Percentiles rank a stretch among this genome's conserved stretches.
phyloP scores from a whole-genome alignment of 2,329 filamentous ascomycete species.

The Pseudocercospora cruenta region DNA sequence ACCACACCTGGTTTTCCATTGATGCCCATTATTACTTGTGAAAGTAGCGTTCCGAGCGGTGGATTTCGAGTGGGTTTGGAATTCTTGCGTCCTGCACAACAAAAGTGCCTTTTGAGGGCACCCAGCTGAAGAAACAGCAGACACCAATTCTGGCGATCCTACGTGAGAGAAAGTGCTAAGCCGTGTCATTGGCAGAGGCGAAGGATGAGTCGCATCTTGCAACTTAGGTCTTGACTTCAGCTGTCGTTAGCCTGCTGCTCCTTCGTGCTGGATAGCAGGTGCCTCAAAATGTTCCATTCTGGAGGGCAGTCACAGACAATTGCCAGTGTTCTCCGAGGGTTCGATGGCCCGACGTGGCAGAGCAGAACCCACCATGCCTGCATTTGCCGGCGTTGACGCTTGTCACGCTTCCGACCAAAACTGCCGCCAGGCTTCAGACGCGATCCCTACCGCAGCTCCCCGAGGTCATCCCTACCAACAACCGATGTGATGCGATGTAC shows the following conservation, averaged over 20 bases:
- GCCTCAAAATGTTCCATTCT: no score
- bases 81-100: background rate
- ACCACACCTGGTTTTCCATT: constrained; percentile 15
- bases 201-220: background rate
- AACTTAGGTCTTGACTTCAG: no score
- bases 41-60: background rate
- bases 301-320: no score
- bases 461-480: background rate
- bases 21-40: background rate
- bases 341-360: background rate
- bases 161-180: background rate
- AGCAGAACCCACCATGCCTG: background rate
- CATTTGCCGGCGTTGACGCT: background rate
- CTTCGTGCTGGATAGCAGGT: background rate
- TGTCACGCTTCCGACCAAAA: background rate
- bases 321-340: background rate
- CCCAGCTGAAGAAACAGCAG: background rate
- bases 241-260: background rate
- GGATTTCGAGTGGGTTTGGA: background rate
- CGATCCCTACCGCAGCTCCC: background rate
- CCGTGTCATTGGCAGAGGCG: background rate
- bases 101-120: background rate
- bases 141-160: background rate
- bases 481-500: background rate
- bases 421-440: background rate